Evolutionary conservation across 257 asterid genomes (phyloP).

Genomic region (Forsythia viridissima): DNA sequence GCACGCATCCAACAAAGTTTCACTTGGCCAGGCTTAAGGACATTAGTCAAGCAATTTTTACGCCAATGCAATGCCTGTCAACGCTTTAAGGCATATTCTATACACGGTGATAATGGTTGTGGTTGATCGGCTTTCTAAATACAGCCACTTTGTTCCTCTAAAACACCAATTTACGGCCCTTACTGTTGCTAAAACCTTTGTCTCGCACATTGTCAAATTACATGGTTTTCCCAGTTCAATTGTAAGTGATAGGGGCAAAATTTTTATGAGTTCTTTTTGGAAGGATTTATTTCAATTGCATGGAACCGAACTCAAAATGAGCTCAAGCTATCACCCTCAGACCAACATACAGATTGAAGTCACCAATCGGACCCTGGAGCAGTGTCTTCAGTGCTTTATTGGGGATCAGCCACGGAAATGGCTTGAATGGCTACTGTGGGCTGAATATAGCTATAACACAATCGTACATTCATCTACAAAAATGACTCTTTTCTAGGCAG

Average conservation of each 20-base stretch:
- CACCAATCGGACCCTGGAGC: background rate
- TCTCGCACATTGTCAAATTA: background rate
- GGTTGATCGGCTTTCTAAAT: background rate
- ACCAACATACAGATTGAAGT: background rate
- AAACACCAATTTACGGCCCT: background rate
- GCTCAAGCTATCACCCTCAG: background rate
- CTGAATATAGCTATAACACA: conserved; percentile 4
- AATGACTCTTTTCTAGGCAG: background rate
- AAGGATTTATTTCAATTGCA: background rate
- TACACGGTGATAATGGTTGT: background rate
- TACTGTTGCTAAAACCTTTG: background rate
- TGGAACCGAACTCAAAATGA: background rate
- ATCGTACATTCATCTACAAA: background rate
- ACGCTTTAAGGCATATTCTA: no score
- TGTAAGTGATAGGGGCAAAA: background rate
- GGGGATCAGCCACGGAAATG: background rate
- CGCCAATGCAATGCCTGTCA: background rate
- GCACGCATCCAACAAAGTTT: no score
- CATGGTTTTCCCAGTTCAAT: background rate
- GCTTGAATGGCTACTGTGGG: background rate
- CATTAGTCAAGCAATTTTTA: background rate
- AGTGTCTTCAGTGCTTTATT: background rate
- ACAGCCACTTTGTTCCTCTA: background rate
- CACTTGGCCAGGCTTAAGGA: no score
- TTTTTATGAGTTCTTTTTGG: background rate